A percentile compares a stretch with the other conserved stretches of the same genome.
phyloP scores from a whole-genome alignment of 331 rosid genomes.

The Arachis monticola region DNA sequence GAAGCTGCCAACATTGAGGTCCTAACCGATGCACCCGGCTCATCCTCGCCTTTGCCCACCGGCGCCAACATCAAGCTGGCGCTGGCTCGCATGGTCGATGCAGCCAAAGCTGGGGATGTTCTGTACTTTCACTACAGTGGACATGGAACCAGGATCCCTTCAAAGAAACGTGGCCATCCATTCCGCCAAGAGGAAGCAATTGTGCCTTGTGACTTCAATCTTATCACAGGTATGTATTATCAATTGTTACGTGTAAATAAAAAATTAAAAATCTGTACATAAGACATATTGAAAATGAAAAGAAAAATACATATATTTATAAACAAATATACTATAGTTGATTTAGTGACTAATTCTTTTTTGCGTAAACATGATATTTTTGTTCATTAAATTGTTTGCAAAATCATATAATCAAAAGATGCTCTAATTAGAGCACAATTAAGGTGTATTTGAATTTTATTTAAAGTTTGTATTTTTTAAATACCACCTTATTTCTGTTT shows the following conservation, averaged over 20 bases:
- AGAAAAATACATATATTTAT: no score
- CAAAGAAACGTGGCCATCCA: constrained; percentile 52
- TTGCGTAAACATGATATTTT: no score
- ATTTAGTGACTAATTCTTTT: no score
- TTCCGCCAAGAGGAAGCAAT: constrained; percentile 82
- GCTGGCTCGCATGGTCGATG: constrained; percentile 59
- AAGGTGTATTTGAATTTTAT: not conserved
- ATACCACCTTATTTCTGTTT: no score
- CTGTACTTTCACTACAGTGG: constrained; percentile 93
- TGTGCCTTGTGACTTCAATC: constrained; percentile 94
- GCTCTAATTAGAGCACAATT: not conserved
- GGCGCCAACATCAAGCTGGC: constrained; percentile 74
- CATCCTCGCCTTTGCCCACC: constrained; percentile 58
- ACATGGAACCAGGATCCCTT: constrained; percentile 89
- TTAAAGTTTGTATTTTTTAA: not conserved
- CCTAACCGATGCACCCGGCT: constrained; percentile 54
- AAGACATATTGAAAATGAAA: no score
- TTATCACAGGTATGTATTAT: constrained; percentile 71
- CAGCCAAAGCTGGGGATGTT: constrained; percentile 71
- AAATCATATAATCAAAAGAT: not conserved
- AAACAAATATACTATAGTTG: no score
- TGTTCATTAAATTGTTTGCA: no score
- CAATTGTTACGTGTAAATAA: no score
- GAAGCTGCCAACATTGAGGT: constrained; percentile 52
- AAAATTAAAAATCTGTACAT: no score